These are phyloP conservation scores for Glycine latifolia DNA, from an alignment of 306 rosid genomes.

Conservation along the genomic window DNA sequence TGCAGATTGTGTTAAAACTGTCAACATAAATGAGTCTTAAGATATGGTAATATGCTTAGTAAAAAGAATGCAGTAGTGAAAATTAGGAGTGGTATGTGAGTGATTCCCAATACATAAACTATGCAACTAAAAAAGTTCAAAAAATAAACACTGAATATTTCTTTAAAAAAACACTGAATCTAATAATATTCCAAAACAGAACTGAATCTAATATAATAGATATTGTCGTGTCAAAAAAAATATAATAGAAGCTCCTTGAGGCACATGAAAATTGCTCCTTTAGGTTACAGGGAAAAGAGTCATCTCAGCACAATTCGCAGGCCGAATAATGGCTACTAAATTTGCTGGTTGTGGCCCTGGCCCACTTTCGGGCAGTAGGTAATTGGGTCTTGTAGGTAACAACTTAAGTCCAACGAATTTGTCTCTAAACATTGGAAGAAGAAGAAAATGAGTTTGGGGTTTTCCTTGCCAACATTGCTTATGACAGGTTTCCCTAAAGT, in stretches of 20 bases:
- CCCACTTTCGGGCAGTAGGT: constrained; percentile 10
- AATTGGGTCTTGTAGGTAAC: background rate
- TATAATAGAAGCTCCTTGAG: background rate
- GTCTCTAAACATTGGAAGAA: background rate
- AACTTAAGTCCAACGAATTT: background rate
- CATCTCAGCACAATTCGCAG: background rate
- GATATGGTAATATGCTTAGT: background rate
- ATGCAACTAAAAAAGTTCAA: background rate
- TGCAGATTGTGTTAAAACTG: too few relatives aligned
- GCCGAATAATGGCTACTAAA: background rate
- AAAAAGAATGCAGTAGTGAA: background rate
- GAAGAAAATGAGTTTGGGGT: background rate
- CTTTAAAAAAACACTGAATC: background rate
- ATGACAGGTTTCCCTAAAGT: background rate
- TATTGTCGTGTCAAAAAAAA: background rate
- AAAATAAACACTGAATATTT: background rate
- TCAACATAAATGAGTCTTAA: too few relatives aligned
- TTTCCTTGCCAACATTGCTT: background rate
- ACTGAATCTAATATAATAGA: background rate
- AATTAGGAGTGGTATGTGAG: background rate
- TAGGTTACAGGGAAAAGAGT: background rate
- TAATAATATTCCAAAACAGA: background rate
- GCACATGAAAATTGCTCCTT: too few relatives aligned
- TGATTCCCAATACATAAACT: background rate
- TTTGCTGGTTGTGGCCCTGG: background rate